A percentile compares a stretch with the other conserved stretches of the same genome.
Evolutionary conservation across 331 rosid species (phyloP).

Genomic region (Rhamnella rubrinervis): DNA sequence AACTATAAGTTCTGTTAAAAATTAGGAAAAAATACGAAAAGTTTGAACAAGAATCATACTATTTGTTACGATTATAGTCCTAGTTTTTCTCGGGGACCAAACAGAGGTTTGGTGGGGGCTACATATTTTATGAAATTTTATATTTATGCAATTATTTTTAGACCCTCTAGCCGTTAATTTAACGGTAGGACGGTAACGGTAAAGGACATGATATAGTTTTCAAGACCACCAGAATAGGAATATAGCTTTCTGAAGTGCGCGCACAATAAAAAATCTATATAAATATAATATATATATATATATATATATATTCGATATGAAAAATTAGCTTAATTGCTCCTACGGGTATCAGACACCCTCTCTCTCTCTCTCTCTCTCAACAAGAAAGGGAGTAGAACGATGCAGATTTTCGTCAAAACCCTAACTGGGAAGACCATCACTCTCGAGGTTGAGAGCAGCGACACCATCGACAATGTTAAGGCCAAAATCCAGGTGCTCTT

Average conservation of each 20-base stretch:
- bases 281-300: too few species aligned
- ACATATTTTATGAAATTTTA: not conserved
- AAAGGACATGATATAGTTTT: too few species aligned
- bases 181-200: too few species aligned
- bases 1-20: not conserved
- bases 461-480: constrained; percentile 89
- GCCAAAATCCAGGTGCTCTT: constrained; percentile 81
- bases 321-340: too few species aligned
- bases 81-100: constrained; percentile 6
- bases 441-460: constrained; percentile 97
- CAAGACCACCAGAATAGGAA: too few species aligned
- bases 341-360: not conserved
- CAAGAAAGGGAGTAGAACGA: constrained; percentile 24
- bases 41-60: not conserved
- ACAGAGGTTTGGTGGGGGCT: constrained; percentile 19
- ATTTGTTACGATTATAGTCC: not conserved
- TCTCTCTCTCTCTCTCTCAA: constrained; percentile 9
- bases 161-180: too few species aligned
- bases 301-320: too few species aligned
- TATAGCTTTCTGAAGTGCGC: not conserved
- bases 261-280: not conserved
- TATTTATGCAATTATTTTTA: too few species aligned
- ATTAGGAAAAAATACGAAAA: too few species aligned
- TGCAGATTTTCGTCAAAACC: constrained; percentile 98
- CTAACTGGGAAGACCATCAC: constrained; percentile 93